These are phyloP conservation scores for Phlebopus sp. DNA, from an alignment of 1,284 basidiomycete genomes.

Conservation along the genomic window DNA sequence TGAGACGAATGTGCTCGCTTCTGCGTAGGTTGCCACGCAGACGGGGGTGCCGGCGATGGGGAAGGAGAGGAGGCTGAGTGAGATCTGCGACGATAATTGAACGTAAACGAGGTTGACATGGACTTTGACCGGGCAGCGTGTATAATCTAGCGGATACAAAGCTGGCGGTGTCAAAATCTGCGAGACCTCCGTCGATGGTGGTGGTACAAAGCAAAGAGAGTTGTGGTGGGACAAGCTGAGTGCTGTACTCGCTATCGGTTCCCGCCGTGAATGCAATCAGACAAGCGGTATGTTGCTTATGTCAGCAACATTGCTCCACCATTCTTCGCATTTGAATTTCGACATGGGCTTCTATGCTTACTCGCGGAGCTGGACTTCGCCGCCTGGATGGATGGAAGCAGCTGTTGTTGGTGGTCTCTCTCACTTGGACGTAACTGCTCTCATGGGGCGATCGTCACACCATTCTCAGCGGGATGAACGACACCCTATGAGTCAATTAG, in stretches of 20 bases:
- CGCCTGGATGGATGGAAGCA: too few species aligned
- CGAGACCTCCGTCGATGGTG: not conserved
- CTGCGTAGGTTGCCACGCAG: constrained; percentile 39
- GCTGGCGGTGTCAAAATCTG: constrained; percentile 1
- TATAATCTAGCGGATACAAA: constrained; percentile 12
- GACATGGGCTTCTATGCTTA: too few species aligned
- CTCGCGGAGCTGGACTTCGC: too few species aligned
- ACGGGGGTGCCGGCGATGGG: constrained; percentile 32
- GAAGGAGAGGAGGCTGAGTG: constrained; percentile 52
- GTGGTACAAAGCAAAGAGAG: constrained; percentile 3
- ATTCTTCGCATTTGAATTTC: too few species aligned
- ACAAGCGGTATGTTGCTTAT: not conserved
- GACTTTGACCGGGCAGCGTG: constrained; percentile 9
- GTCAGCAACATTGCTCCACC: not conserved
- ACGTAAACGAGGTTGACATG: constrained; percentile 41
- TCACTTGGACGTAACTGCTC: too few species aligned
- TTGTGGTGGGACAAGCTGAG: not conserved
- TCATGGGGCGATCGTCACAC: too few species aligned
- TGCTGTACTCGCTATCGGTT: not conserved
- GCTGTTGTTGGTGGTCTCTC: too few species aligned
- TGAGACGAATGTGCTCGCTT: constrained; percentile 48
- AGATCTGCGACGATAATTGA: constrained; percentile 50
- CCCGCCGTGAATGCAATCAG: not conserved
- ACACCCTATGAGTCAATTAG: too few species aligned
- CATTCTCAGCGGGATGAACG: too few species aligned